These are phyloP conservation scores for Massospora cicadina DNA, from an alignment of 371 early-diverging fungal species.

Conservation along the genomic window DNA sequence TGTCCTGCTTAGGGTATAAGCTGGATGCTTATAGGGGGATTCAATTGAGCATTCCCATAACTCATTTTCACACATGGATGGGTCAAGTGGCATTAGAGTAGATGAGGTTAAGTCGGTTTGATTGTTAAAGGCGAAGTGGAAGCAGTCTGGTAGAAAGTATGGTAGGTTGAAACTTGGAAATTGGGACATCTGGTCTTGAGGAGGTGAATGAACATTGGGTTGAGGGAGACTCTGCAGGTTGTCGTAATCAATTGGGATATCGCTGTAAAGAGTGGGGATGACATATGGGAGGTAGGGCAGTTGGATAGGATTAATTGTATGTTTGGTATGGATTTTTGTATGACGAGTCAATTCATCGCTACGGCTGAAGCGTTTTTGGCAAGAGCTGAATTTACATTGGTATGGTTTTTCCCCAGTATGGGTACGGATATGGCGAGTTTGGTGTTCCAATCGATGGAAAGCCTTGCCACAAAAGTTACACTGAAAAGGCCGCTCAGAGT, in stretches of 20 bases:
- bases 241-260: neutral
- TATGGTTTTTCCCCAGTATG: constrained; percentile 87
- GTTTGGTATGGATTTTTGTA: constrained; percentile 39
- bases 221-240: neutral
- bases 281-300: constrained; percentile 5
- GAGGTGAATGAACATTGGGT: neutral
- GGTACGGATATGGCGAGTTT: constrained; percentile 73
- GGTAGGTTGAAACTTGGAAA: neutral
- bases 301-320: neutral
- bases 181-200: neutral
- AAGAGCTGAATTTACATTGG: constrained; percentile 58
- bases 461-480: constrained; percentile 43
- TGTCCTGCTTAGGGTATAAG: constrained; percentile 7
- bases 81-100: neutral
- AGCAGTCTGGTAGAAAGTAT: neutral
- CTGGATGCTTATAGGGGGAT: constrained; percentile 2
- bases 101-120: neutral
- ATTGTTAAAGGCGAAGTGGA: neutral
- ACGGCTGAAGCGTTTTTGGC: constrained; percentile 72
- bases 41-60: neutral
- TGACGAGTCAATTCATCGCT: constrained; percentile 80
- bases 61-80: constrained; percentile 1
- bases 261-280: neutral
- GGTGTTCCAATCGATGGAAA: constrained; percentile 56
- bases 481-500: constrained; percentile 28